These are phyloP conservation scores for Acer saccharum DNA, from an alignment of 345 rosid species.

Conservation along the genomic window DNA sequence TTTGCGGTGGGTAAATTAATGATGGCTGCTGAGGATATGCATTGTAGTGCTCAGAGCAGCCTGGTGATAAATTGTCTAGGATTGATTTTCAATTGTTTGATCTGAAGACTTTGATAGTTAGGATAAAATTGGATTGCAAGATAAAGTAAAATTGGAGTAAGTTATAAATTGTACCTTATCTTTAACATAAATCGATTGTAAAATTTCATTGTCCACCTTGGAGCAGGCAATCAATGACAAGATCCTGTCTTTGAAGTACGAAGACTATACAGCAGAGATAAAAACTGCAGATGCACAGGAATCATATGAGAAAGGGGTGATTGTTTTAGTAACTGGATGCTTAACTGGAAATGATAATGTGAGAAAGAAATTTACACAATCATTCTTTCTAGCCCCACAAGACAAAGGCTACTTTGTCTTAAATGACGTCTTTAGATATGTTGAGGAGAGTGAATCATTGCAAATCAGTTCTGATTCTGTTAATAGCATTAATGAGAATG, in stretches of 20 bases:
- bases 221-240: conserved; percentile 50
- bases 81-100: neutral
- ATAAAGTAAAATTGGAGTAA: conserved; percentile 1
- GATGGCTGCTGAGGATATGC: conserved; percentile 3
- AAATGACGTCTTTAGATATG: conserved; percentile 67
- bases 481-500: conserved; percentile 36
- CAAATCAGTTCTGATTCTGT: conserved; percentile 20
- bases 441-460: conserved; percentile 50
- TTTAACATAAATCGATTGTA: conserved; percentile 4
- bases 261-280: conserved; percentile 60
- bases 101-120: neutral
- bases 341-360: conserved; percentile 63
- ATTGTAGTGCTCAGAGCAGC: neutral
- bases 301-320: conserved; percentile 62
- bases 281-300: conserved; percentile 72
- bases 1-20: neutral
- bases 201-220: conserved; percentile 13
- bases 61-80: neutral
- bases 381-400: conserved; percentile 78
- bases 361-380: conserved; percentile 62
- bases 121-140: conserved; percentile 3
- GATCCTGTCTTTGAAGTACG: conserved; percentile 46
- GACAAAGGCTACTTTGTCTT: conserved; percentile 75
- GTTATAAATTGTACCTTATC: neutral
- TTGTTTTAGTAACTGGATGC: conserved; percentile 71